Evolutionary conservation across 345 rosid species (phyloP).

Genomic region (Syzygium grande): DNA sequence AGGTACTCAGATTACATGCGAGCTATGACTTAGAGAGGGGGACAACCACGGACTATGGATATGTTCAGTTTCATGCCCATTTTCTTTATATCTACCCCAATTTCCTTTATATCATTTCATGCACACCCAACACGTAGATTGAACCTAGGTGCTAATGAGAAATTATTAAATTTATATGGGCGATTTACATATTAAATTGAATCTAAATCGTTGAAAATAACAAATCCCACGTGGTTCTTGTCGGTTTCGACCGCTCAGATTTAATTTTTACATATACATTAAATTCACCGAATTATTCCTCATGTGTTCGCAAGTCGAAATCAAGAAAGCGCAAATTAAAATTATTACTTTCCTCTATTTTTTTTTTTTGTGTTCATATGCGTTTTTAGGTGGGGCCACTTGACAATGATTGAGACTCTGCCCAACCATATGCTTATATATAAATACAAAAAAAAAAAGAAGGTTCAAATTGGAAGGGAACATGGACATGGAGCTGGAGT

Average conservation of each 20-base stretch:
- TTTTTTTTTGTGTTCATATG: not conserved
- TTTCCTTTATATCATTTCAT: not conserved
- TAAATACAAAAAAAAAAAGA: not conserved
- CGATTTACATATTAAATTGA: not conserved
- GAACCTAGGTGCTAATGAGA: not conserved
- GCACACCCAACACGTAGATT: not conserved
- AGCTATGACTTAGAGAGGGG: not conserved
- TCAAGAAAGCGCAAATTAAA: not conserved
- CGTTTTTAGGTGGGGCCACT: not conserved
- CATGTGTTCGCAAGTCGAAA: fast-evolving
- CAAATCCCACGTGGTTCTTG: fast-evolving
- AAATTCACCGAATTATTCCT: not conserved
- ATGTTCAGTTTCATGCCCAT: not conserved
- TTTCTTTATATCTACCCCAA: not conserved
- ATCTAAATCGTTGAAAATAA: not conserved
- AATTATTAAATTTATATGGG: not conserved
- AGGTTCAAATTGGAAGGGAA: not conserved
- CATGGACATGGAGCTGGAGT: constrained; percentile 2
- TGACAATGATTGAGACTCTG: not conserved
- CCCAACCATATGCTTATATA: not conserved
- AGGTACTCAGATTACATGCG: not conserved
- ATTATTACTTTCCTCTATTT: not conserved
- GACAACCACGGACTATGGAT: not conserved
- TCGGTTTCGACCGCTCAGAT: fast-evolving
- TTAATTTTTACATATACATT: not conserved